Base-by-base conservation (phyloP, 2,329 filamentous ascomycete species). In the Corniculantispora saksenae region DNA sequence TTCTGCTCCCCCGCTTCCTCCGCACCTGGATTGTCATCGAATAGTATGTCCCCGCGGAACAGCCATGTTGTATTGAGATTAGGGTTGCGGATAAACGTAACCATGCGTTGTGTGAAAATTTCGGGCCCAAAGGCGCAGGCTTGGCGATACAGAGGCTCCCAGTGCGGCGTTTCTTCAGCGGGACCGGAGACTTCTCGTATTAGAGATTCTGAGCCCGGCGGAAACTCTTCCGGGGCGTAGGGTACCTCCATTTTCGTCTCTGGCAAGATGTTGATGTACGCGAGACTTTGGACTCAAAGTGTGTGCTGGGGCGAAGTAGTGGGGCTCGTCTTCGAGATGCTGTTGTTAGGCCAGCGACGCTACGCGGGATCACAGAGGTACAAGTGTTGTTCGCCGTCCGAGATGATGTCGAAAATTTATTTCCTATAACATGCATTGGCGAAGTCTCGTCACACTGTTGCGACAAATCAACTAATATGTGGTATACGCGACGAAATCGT, bases 61-160 rank as follows among this genome's bases (percentile, higher is more conserved):
- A 95, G 82, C 83, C 90, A 91, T 19, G 84, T 88, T 0, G 91
- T 91, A 69, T 92, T 93, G 76, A 93, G 82, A 69, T 95, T 94
- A 0, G 92, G 92, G 71, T 94, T 94, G 69, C 84, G 85, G 68
- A 94, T 85, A 64, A 94, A 80, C 71, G 94, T 92, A 70, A 87
- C 78, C 87, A 93, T 91, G 58, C 91, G 88, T 48, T 83, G 76
- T 66, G 82, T 78, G 74, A 93, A 94, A 63, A 87, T 80, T 35
- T 83, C 80, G 1, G 88, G 83, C 19, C 83, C 78, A 73, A 93
- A 94, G 15, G 81, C 81, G 74, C 90, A 92, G 25, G 70, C 73
- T 69, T 87, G 83, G 67, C 78, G 79, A 70, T 82, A 84, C 66
- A 88, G 78, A 53, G 85, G 85, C 59, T 78, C 77, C 87, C 87